These are phyloP conservation scores for Lagenidium sp. DNA, from an alignment of 352 stramenopile genomes.

Conservation along the genomic window DNA sequence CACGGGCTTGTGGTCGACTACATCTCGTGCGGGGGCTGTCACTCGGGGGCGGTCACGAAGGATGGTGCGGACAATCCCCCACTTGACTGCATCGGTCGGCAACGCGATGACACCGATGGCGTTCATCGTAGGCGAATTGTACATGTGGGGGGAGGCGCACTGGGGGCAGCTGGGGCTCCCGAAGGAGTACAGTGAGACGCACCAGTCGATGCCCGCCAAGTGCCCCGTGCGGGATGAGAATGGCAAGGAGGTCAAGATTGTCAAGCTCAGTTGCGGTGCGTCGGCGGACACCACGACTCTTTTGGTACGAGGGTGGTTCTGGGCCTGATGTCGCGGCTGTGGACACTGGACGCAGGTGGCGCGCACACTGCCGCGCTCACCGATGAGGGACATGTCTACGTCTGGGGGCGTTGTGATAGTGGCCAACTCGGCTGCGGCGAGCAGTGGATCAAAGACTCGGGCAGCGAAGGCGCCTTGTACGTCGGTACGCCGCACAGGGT, in stretches of 20 bases:
- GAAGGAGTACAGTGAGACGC: slow-evolving; percentile 45
- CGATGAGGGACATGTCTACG: slow-evolving; percentile 60
- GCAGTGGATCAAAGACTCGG: slow-evolving; percentile 49
- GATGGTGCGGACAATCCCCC: slow-evolving; percentile 24
- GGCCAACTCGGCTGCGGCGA: slow-evolving; percentile 65
- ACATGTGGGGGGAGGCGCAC: slow-evolving; percentile 80
- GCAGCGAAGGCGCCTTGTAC: slow-evolving; percentile 46
- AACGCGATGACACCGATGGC: background rate
- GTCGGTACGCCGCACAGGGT: slow-evolving; percentile 48
- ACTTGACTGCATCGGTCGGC: background rate
- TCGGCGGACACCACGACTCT: no score
- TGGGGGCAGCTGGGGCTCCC: slow-evolving; percentile 72
- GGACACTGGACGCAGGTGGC: no score
- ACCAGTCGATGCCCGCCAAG: slow-evolving; percentile 59
- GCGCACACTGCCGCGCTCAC: slow-evolving; percentile 69
- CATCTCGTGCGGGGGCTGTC: slow-evolving; percentile 74
- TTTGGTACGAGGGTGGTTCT: no score
- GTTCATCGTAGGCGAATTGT: slow-evolving; percentile 30
- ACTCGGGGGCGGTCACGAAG: slow-evolving; percentile 64
- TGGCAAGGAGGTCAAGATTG: slow-evolving; percentile 35
- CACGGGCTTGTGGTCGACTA: slow-evolving; percentile 45
- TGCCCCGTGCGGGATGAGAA: slow-evolving; percentile 44
- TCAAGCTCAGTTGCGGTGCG: slow-evolving; percentile 69
- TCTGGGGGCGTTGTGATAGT: slow-evolving; percentile 71
- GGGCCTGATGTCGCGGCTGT: no score